phyloP scores from a whole-genome alignment of 1,139 yeast species.

The Taphrina populina region DNA sequence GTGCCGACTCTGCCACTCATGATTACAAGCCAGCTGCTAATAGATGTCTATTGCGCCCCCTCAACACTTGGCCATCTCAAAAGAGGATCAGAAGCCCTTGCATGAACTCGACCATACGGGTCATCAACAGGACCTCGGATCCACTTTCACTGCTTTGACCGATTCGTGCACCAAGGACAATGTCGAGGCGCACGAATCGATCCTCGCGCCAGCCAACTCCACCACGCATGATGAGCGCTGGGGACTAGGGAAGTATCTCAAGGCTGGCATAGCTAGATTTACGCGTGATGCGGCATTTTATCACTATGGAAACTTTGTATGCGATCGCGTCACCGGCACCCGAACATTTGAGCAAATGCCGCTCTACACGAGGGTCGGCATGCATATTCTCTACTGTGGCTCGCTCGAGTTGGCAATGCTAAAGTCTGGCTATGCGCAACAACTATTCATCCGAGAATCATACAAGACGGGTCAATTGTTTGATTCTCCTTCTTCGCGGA shows the following conservation, averaged over 20 bases:
- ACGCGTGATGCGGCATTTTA: conserved; percentile 15
- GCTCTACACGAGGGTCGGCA: conserved; percentile 15
- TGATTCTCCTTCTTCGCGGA: conserved; percentile 3
- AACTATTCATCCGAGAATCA: conserved; percentile 1
- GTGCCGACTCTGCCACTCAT: too few relatives aligned
- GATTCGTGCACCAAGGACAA: background rate
- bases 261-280: conserved; percentile 9
- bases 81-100: background rate
- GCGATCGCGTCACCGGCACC: conserved; percentile 3
- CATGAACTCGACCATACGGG: background rate
- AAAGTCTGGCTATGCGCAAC: conserved; percentile 2
- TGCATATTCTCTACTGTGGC: conserved; percentile 22
- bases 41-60: background rate
- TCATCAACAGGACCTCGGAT: conserved; percentile 1
- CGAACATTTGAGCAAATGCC: conserved; percentile 23
- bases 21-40: too few relatives aligned
- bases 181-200: conserved; percentile 4
- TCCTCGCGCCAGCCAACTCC: conserved; percentile 13
- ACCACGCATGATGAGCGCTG: background rate
- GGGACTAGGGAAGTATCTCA: conserved; percentile 4
- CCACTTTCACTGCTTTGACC: conserved; percentile 5
- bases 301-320: conserved; percentile 19
- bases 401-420: conserved; percentile 7
- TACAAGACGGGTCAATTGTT: conserved; percentile 4
- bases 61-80: background rate